Conservation (phyloP, 2,329 filamentous ascomycete species). For the Fusarium verrucosum region DNA sequence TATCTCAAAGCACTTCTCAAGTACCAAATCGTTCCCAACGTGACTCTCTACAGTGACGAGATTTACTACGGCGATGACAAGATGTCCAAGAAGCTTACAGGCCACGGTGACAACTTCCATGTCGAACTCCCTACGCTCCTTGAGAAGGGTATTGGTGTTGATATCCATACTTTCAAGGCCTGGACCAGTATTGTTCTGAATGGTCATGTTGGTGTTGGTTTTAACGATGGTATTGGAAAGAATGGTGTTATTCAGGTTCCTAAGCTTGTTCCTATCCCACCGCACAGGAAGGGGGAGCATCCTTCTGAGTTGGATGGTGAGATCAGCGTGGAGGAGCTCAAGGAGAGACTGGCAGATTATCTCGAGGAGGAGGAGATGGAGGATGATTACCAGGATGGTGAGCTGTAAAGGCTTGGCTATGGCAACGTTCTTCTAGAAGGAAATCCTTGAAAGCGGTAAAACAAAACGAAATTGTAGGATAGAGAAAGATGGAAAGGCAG, state of each 20-base stretch:
- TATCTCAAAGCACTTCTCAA: slow-evolving; percentile 81
- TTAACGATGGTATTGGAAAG: slow-evolving; percentile 75
- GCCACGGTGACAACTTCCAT: slow-evolving; percentile 53
- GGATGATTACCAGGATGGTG: slow-evolving; percentile 8
- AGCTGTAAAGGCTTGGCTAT: slow-evolving; percentile 9
- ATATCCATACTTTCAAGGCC: slow-evolving; percentile 74
- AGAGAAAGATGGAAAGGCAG: not conserved
- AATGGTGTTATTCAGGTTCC: slow-evolving; percentile 88
- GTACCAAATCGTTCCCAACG: slow-evolving; percentile 79
- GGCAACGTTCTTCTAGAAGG: not conserved
- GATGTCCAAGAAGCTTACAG: slow-evolving; percentile 39
- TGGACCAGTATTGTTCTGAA: slow-evolving; percentile 80
- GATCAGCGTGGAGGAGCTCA: slow-evolving; percentile 46
- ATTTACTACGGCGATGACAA: slow-evolving; percentile 65
- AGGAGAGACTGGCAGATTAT: slow-evolving; percentile 44
- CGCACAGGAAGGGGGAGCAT: slow-evolving; percentile 56
- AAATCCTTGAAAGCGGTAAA: fast-evolving
- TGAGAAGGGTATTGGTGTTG: slow-evolving; percentile 72
- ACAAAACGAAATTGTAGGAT: not conserved
- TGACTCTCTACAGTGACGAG: slow-evolving; percentile 84
- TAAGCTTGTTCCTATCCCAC: slow-evolving; percentile 77
- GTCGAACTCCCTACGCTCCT: slow-evolving; percentile 80
- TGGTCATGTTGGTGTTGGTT: slow-evolving; percentile 70
- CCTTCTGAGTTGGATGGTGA: slow-evolving; percentile 19
- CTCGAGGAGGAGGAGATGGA: slow-evolving; percentile 28